Percentiles rank a stretch among this genome's conserved stretches.
These are phyloP conservation scores for Pestalotiopsis sp. DNA, from an alignment of 2,329 filamentous ascomycete genomes.

Conservation along the genomic window DNA sequence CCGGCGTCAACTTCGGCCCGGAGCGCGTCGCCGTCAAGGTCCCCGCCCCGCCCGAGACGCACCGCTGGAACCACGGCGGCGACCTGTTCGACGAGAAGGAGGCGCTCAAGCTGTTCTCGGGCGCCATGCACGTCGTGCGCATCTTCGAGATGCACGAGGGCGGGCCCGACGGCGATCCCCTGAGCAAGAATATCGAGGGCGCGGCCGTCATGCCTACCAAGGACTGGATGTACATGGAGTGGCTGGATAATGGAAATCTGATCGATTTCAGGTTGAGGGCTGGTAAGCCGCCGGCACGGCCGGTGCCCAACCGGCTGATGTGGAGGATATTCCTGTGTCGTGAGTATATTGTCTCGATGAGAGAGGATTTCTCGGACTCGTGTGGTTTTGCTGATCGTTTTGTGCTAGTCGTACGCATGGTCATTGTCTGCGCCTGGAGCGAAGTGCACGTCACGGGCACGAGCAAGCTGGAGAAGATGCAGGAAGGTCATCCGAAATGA, in stretches of 20 bases:
- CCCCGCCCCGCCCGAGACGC: neutral
- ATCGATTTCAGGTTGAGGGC: neutral
- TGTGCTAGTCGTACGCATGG: neutral
- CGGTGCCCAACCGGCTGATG: slow-evolving; percentile 10
- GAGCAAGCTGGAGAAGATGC: neutral
- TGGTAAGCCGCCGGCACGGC: too few species aligned
- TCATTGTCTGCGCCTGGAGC: slow-evolving; percentile 3
- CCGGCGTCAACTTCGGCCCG: too few species aligned
- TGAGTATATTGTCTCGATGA: neutral
- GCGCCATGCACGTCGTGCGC: neutral
- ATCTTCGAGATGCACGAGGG: neutral
- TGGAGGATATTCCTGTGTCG: slow-evolving; percentile 11
- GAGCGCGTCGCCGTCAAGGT: slow-evolving; percentile 4
- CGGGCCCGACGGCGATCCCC: neutral
- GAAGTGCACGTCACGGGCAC: neutral
- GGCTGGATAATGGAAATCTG: slow-evolving; percentile 12
- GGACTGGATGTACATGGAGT: slow-evolving; percentile 10
- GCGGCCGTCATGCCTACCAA: neutral
- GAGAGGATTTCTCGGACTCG: too few species aligned
- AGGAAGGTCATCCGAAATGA: neutral
- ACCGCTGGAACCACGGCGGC: too few species aligned
- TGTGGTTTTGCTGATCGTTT: neutral
- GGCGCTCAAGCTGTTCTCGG: neutral
- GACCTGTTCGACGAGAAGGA: neutral
- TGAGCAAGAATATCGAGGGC: neutral